Evolutionary conservation across 1,139 yeast genomes (phyloP).

Genomic region (Pneumocystis sp.): DNA sequence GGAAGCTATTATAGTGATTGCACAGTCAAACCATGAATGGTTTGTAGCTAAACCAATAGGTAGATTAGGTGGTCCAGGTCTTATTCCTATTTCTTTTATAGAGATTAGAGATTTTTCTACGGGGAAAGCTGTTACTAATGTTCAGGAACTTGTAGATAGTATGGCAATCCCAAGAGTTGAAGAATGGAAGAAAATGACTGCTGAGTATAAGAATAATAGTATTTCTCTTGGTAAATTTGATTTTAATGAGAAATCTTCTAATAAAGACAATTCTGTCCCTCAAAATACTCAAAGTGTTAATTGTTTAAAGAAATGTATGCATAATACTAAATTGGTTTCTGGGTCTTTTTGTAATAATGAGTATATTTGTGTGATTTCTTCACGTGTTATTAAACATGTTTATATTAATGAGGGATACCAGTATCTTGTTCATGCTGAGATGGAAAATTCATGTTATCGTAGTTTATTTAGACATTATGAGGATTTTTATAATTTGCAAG

Average conservation of each 20-base stretch:
- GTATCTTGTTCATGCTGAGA: conserved; percentile 58
- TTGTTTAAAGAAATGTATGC: not conserved
- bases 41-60: conserved; percentile 94
- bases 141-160: conserved; percentile 36
- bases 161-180: conserved; percentile 80
- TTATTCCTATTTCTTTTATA: conserved; percentile 83
- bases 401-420: conserved; percentile 81
- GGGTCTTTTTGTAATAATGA: conserved; percentile 58
- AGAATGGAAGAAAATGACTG: conserved; percentile 86
- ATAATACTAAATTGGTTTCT: not conserved
- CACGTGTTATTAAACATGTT: conserved; percentile 67
- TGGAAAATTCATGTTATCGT: conserved; percentile 55
- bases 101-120: conserved; percentile 66
- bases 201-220: conserved; percentile 82
- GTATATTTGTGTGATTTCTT: conserved; percentile 57
- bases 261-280: conserved; percentile 11
- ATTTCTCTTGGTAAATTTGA: conserved; percentile 52
- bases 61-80: conserved; percentile 89
- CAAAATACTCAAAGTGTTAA: not conserved
- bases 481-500: conserved; percentile 91
- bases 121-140: conserved; percentile 35
- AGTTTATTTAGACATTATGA: conserved; percentile 80
- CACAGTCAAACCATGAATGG: conserved; percentile 95
- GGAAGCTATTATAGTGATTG: conserved; percentile 81
- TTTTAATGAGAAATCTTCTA: conserved; percentile 15